Conservation (phyloP, 768 basidiomycete species). For the Tephrocybe sp. region DNA sequence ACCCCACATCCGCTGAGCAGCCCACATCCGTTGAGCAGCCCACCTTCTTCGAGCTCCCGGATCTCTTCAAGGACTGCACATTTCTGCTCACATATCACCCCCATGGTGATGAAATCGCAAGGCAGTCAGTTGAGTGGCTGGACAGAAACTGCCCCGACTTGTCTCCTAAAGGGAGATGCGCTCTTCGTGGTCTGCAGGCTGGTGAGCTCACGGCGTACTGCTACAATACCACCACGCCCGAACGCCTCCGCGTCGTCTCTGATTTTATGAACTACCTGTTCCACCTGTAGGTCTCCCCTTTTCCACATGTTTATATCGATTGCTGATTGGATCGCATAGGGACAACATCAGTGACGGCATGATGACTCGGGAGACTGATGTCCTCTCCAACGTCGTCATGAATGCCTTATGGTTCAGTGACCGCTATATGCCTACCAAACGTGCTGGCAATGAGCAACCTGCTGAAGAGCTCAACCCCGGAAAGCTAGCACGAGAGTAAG, state of each 20-base stretch:
- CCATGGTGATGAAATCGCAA: slow-evolving; percentile 45
- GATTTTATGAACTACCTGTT: slow-evolving; percentile 70
- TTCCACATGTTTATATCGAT: slow-evolving; percentile 4
- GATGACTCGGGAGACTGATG: slow-evolving; percentile 61
- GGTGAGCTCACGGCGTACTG: slow-evolving; percentile 67
- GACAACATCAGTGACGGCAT: slow-evolving; percentile 82
- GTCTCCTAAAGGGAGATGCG: slow-evolving; percentile 40
- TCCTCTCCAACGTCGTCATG: slow-evolving; percentile 66
- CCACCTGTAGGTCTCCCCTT: slow-evolving; percentile 50
- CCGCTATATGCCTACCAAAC: slow-evolving; percentile 47
- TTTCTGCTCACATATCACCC: slow-evolving; percentile 45
- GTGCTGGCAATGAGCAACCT: slow-evolving; percentile 36
- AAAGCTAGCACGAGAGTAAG: slow-evolving; percentile 70
- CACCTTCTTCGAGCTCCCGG: slow-evolving; percentile 47
- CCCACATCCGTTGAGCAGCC: not conserved
- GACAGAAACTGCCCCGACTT: slow-evolving; percentile 46
- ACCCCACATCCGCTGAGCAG: slow-evolving; percentile 30
- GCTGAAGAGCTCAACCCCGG: slow-evolving; percentile 52
- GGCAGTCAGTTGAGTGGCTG: slow-evolving; percentile 50
- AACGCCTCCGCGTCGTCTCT: slow-evolving; percentile 61
- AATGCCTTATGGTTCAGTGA: slow-evolving; percentile 63
- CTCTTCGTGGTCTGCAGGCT: slow-evolving; percentile 59
- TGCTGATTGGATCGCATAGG: slow-evolving; percentile 23
- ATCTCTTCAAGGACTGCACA: slow-evolving; percentile 52
- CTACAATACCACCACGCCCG: slow-evolving; percentile 55